Conservation (phyloP, 1,284 basidiomycete genomes). For the Amylostereum areolatum region DNA sequence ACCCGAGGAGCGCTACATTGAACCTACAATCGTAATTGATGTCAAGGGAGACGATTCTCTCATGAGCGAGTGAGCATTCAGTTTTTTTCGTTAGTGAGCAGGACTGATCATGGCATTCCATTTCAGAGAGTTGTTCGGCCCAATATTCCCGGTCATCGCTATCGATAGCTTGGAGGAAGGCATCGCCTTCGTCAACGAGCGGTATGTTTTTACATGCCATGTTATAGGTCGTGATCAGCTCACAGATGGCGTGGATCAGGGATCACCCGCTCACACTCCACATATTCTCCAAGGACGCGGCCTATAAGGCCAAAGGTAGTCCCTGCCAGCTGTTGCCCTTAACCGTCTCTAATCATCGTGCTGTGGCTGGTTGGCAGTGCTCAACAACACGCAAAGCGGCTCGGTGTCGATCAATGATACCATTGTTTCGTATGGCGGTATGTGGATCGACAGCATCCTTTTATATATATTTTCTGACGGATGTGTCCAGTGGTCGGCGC, state of each 20-base stretch:
- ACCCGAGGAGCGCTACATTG: conserved; percentile 45
- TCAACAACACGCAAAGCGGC: conserved; percentile 53
- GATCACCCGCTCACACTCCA: conserved; percentile 70
- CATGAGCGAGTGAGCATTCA: conserved; percentile 54
- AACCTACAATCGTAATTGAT: conserved; percentile 55
- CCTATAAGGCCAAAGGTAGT: conserved; percentile 49
- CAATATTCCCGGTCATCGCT: conserved; percentile 60
- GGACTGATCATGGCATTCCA: background rate
- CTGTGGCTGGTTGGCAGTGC: conserved; percentile 33
- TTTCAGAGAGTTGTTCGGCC: conserved; percentile 16
- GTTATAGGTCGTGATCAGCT: background rate
- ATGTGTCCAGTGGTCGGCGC: conserved; percentile 38
- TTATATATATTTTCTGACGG: background rate
- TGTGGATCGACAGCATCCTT: conserved; percentile 11
- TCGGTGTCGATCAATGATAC: conserved; percentile 52
- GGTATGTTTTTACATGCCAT: conserved; percentile 24
- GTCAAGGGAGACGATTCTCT: conserved; percentile 55
- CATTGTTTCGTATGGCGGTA: conserved; percentile 43
- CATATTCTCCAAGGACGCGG: conserved; percentile 53
- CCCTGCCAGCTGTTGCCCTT: background rate
- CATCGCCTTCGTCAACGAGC: conserved; percentile 55
- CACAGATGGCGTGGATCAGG: conserved; percentile 22
- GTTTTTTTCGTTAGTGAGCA: background rate
- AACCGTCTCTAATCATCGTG: background rate
- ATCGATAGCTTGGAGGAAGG: conserved; percentile 63